Evolutionary conservation across 1,284 basidiomycete species (phyloP).

Genomic region (Spongispora temasekensis): DNA sequence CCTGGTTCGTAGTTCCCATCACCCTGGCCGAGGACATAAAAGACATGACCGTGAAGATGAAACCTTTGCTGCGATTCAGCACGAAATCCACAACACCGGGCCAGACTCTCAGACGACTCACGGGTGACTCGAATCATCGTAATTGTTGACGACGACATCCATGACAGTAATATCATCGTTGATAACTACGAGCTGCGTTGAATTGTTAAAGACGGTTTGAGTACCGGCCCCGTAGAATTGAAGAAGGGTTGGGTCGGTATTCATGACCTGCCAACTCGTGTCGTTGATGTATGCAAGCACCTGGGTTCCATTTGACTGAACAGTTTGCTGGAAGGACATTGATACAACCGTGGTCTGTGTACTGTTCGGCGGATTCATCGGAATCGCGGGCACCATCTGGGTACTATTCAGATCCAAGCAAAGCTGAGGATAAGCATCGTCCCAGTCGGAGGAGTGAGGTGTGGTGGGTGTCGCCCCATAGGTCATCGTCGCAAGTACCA

Average conservation of each 20-base stretch:
- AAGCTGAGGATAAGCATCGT: constrained; percentile 16
- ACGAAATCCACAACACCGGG: neutral
- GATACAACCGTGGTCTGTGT: constrained; percentile 21
- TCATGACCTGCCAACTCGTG: constrained; percentile 29
- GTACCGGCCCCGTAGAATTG: constrained; percentile 30
- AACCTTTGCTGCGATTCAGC: constrained; percentile 17
- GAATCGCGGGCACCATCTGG: constrained; percentile 29
- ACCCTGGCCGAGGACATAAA: constrained; percentile 31
- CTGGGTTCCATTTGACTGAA: constrained; percentile 30
- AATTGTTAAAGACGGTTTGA: constrained; percentile 28
- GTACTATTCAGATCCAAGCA: constrained; percentile 32
- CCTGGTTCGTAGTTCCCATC: constrained; percentile 25
- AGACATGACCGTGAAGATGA: constrained; percentile 36
- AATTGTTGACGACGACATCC: constrained; percentile 26
- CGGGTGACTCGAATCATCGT: constrained; percentile 36
- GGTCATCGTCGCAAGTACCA: constrained; percentile 34
- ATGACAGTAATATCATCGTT: constrained; percentile 32
- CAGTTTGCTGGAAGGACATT: constrained; percentile 34
- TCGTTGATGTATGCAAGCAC: constrained; percentile 29
- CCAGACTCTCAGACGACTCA: too few species aligned
- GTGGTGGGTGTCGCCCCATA: constrained; percentile 28
- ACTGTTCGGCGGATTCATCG: constrained; percentile 32
- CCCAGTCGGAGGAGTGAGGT: too few species aligned
- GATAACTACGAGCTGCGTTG: constrained; percentile 28
- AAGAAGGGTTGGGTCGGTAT: constrained; percentile 30